phyloP scores from a whole-genome alignment of 176 grass and related monocot species.

The Aegilops tauschii region DNA sequence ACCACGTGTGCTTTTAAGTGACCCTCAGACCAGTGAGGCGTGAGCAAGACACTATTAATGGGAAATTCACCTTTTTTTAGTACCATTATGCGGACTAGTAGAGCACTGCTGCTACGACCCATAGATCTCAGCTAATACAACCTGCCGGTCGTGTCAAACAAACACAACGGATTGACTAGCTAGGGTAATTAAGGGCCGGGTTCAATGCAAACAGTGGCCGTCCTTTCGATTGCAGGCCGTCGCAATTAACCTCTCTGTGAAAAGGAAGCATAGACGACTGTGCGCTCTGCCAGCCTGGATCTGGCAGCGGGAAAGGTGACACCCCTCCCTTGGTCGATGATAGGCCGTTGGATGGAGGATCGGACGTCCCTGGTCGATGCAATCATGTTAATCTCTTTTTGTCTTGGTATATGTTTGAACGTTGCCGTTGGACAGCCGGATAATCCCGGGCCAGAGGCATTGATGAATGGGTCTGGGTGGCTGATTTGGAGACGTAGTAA shows the following conservation, averaged over 20 bases:
- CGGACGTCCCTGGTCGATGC: background rate
- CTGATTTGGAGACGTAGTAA: background rate
- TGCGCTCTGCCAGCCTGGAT: background rate
- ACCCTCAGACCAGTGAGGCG: background rate
- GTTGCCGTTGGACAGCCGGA: background rate
- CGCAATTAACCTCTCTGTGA: background rate
- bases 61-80: background rate
- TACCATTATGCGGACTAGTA: too few relatives aligned
- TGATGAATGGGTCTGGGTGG: background rate
- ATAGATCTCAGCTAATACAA: background rate
- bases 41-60: background rate
- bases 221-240: background rate
- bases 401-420: slow-evolving; percentile 5
- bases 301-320: background rate
- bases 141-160: background rate
- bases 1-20: slow-evolving; percentile 15
- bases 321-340: background rate
- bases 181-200: background rate
- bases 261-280: background rate
- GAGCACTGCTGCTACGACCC: too few relatives aligned
- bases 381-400: background rate
- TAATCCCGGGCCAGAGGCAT: background rate
- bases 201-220: slow-evolving; percentile 17
- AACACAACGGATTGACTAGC: background rate
- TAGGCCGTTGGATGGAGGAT: background rate